These are phyloP conservation scores for Botrytis squamosa DNA, from an alignment of 2,329 filamentous ascomycete genomes.

Conservation along the genomic window DNA sequence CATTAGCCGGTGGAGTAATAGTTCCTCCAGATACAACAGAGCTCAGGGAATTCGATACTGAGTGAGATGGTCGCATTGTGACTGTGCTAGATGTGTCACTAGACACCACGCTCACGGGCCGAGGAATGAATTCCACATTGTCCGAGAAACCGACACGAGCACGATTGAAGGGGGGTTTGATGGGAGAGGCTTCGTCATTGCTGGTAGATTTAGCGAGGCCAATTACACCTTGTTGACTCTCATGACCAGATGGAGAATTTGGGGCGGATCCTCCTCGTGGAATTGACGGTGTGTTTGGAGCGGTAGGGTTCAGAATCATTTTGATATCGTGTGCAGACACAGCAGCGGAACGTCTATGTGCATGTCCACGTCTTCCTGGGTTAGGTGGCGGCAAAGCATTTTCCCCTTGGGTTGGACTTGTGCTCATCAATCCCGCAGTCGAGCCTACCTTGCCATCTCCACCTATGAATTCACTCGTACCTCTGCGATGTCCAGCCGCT, in stretches of 20 bases:
- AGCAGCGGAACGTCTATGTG: slow-evolving; percentile 73
- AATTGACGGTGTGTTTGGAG: slow-evolving; percentile 22
- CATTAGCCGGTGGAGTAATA: slow-evolving; percentile 25
- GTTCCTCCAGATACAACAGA: slow-evolving; percentile 68
- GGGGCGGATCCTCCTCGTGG: slow-evolving; percentile 41
- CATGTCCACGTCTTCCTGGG: slow-evolving; percentile 63
- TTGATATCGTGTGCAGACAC: slow-evolving; percentile 80
- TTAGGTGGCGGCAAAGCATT: slow-evolving; percentile 55
- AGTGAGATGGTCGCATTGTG: slow-evolving; percentile 65
- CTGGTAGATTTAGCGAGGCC: background rate
- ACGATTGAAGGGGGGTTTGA: slow-evolving; percentile 43
- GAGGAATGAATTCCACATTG: slow-evolving; percentile 76
- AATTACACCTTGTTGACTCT: slow-evolving; percentile 16
- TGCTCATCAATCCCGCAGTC: slow-evolving; percentile 55
- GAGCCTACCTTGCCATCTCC: slow-evolving; percentile 55
- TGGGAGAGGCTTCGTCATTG: slow-evolving; percentile 21
- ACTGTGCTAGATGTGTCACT: slow-evolving; percentile 79
- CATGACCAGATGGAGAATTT: slow-evolving; percentile 43
- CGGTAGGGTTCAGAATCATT: slow-evolving; percentile 55
- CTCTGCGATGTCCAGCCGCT: slow-evolving; percentile 65
- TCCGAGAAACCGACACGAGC: slow-evolving; percentile 81
- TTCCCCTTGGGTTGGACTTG: slow-evolving; percentile 67
- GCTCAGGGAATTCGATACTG: slow-evolving; percentile 69
- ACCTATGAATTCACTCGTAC: slow-evolving; percentile 84
- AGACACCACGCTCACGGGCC: slow-evolving; percentile 79